Evolutionary conservation across 2,329 filamentous ascomycete species (phyloP).

Genomic region (Cordyceps cicadae): DNA sequence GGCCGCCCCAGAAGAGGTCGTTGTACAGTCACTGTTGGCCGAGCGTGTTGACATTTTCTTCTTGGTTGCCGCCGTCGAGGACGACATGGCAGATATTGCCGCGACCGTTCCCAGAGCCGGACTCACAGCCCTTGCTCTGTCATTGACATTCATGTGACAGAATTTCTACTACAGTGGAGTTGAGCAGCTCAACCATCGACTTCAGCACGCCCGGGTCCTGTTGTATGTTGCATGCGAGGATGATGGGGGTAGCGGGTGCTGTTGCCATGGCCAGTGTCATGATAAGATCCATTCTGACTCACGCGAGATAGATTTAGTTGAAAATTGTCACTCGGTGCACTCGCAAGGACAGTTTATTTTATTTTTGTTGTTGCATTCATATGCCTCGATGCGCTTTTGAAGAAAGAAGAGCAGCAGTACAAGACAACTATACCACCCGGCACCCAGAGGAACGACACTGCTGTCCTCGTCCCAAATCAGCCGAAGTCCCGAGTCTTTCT

Average conservation of each 20-base stretch:
- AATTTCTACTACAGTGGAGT: not conserved
- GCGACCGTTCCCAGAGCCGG: not conserved
- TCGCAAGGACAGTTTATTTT: slow-evolving; percentile 24
- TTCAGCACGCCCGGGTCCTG: slow-evolving; percentile 15
- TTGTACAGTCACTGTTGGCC: slow-evolving; percentile 28
- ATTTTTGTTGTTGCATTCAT: slow-evolving; percentile 28
- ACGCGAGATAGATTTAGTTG: slow-evolving; percentile 15
- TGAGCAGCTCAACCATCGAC: slow-evolving; percentile 3
- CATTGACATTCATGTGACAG: not conserved
- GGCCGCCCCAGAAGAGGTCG: slow-evolving; percentile 33
- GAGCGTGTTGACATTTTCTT: slow-evolving; percentile 16
- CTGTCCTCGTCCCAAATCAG: not conserved
- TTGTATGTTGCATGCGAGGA: slow-evolving; percentile 11
- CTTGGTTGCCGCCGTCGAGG: slow-evolving; percentile 16
- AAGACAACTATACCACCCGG: slow-evolving; percentile 24
- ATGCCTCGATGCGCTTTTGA: slow-evolving; percentile 30
- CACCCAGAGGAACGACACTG: not conserved
- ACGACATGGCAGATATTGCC: slow-evolving; percentile 13
- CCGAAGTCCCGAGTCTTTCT: not conserved
- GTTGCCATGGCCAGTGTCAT: slow-evolving; percentile 19
- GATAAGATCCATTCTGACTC: not conserved
- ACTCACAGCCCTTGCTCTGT: not conserved
- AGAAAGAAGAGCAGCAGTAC: slow-evolving; percentile 30
- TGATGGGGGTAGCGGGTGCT: slow-evolving; percentile 17
- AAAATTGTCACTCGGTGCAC: slow-evolving; percentile 20